phyloP scores from a whole-genome alignment of 352 stramenopile species.

The Phytophthora boehmeriae region DNA sequence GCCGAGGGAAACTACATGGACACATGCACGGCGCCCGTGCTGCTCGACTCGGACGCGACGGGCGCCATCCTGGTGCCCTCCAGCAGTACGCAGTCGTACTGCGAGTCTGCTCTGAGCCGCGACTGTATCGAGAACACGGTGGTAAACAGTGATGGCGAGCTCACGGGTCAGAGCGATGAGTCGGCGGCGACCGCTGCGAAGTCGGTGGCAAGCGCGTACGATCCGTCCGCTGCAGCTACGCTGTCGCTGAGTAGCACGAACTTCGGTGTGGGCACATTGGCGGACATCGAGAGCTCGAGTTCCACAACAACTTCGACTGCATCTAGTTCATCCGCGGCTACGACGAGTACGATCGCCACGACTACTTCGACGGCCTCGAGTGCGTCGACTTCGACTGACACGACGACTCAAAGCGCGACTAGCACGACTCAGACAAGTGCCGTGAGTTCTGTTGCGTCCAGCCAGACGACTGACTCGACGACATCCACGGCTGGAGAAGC shows the following conservation, averaged over 20 bases:
- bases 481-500: background rate
- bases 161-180: slow-evolving; percentile 21
- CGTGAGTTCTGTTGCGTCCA: background rate
- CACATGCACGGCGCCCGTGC: slow-evolving; percentile 28
- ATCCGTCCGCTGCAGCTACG: slow-evolving; percentile 16
- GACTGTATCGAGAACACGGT: slow-evolving; percentile 27
- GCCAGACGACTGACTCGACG: background rate
- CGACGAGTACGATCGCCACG: background rate
- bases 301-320: background rate
- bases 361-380: slow-evolving; percentile 4
- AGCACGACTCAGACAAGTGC: background rate
- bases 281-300: slow-evolving; percentile 18
- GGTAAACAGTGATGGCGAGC: slow-evolving; percentile 24
- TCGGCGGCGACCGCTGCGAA: slow-evolving; percentile 24
- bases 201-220: slow-evolving; percentile 21
- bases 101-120: slow-evolving; percentile 18
- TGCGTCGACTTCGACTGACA: background rate
- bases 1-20: slow-evolving; percentile 37
- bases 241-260: slow-evolving; percentile 27
- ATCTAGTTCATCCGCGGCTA: background rate
- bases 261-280: slow-evolving; percentile 31
- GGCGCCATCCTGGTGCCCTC: slow-evolving; percentile 22
- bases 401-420: slow-evolving; percentile 1
- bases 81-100: slow-evolving; percentile 19
- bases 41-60: slow-evolving; percentile 16